These are phyloP conservation scores for Clitopilus passeckerianus DNA, from an alignment of 768 basidiomycete species.

Conservation along the genomic window DNA sequence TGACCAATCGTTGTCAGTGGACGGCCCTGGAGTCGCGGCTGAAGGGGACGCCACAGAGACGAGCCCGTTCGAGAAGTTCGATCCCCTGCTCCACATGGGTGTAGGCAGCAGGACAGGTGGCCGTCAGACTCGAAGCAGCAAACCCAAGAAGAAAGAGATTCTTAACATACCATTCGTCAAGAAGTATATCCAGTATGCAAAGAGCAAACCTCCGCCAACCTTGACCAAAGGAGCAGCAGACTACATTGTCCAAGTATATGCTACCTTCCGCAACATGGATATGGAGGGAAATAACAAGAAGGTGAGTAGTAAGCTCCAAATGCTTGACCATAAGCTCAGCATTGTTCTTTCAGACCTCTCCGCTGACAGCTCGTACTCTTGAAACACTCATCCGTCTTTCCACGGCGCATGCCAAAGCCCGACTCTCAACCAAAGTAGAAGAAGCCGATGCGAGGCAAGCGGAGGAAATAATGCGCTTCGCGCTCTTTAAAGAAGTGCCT, in stretches of 20 bases:
- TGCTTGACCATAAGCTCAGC: background rate
- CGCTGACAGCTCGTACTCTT: conserved; percentile 95
- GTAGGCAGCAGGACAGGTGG: conserved; percentile 44
- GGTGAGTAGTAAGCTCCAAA: conserved; percentile 31
- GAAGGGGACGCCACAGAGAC: conserved; percentile 61
- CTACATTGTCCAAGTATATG: conserved; percentile 89
- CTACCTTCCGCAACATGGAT: conserved; percentile 87
- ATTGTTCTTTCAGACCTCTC: conserved; percentile 69
- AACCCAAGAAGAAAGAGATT: conserved; percentile 72
- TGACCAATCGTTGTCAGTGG: conserved; percentile 83
- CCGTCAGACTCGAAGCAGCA: conserved; percentile 49
- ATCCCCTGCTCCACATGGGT: conserved; percentile 90
- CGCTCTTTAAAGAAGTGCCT: conserved; percentile 95
- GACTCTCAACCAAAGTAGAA: conserved; percentile 82
- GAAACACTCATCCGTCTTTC: conserved; percentile 98
- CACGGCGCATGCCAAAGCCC: conserved; percentile 96
- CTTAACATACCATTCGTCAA: conserved; percentile 93
- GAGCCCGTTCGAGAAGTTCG: conserved; percentile 93
- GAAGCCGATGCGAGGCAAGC: conserved; percentile 84
- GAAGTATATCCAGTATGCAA: conserved; percentile 98
- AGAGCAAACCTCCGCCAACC: conserved; percentile 78
- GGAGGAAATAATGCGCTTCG: conserved; percentile 94
- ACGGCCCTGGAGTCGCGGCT: conserved; percentile 57
- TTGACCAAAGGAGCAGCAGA: conserved; percentile 93
- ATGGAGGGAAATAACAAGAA: conserved; percentile 86